phyloP scores from a whole-genome alignment of 805 yeast genomes.

The Candida loeiensis region DNA sequence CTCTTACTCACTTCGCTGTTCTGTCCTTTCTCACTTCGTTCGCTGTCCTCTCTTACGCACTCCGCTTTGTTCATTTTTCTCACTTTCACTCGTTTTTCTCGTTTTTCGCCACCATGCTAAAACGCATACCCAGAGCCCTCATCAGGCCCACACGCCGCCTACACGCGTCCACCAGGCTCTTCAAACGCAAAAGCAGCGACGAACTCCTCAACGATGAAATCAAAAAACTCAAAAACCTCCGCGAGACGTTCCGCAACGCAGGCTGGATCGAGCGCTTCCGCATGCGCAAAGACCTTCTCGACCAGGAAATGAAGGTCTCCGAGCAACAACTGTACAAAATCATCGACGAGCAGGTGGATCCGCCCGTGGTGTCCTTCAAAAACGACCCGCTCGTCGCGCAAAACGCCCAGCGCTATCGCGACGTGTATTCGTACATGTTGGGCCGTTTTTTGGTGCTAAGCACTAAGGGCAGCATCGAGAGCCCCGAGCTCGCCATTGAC shows the following conservation, averaged over 20 bases:
- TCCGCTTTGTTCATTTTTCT: too few relatives aligned
- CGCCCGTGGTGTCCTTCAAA: constrained; percentile 11
- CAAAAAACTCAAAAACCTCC: constrained; percentile 21
- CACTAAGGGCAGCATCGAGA: constrained; percentile 3
- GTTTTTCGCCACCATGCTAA: neutral
- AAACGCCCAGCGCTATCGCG: constrained; percentile 14
- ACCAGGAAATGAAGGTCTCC: constrained; percentile 22
- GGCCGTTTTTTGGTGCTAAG: constrained; percentile 25
- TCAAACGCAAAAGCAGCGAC: constrained; percentile 2
- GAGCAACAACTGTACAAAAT: constrained; percentile 17
- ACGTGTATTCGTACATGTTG: constrained; percentile 20
- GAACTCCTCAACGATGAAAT: constrained; percentile 14
- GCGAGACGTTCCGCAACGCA: constrained; percentile 20
- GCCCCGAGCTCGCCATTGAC: constrained; percentile 1
- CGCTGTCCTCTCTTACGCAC: too few relatives aligned
- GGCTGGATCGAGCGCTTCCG: constrained; percentile 23
- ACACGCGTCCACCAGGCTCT: neutral
- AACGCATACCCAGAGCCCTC: neutral
- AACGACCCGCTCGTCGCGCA: constrained; percentile 19
- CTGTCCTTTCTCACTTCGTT: neutral
- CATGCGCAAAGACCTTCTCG: constrained; percentile 19
- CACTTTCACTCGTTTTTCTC: neutral
- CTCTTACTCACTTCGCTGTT: neutral
- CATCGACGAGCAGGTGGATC: constrained; percentile 10
- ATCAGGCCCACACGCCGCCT: neutral